These are phyloP conservation scores for Metarhizium guizhouense DNA, from an alignment of 2,329 filamentous ascomycete species.

Conservation along the genomic window DNA sequence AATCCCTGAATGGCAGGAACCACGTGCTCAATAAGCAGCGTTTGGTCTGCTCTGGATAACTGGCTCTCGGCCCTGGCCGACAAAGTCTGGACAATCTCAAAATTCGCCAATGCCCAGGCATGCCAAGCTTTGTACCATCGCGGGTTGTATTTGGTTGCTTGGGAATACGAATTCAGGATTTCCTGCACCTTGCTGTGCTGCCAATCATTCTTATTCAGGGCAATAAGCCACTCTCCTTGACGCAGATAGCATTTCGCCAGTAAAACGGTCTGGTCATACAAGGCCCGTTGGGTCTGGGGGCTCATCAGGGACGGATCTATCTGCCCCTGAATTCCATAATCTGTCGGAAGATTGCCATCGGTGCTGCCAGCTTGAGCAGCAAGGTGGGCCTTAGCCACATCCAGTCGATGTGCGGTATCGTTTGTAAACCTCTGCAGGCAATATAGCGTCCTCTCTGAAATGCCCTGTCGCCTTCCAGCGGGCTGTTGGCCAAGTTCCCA, in stretches of 20 bases:
- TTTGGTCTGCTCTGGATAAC: constrained; percentile 40
- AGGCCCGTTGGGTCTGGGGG: constrained; percentile 40
- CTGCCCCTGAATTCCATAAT: constrained; percentile 42
- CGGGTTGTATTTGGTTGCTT: constrained; percentile 88
- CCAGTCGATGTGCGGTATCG: constrained; percentile 47
- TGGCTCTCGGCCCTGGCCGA: constrained; percentile 55
- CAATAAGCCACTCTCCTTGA: constrained; percentile 77
- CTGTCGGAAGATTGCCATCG: constrained; percentile 33
- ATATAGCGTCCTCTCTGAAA: constrained; percentile 46
- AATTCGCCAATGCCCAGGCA: constrained; percentile 95
- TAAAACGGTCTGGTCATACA: constrained; percentile 57
- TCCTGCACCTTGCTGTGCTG: constrained; percentile 77
- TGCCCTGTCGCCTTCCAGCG: constrained; percentile 29
- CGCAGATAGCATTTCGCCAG: constrained; percentile 94
- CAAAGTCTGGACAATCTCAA: constrained; percentile 87
- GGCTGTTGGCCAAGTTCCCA: constrained; percentile 75
- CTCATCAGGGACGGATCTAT: constrained; percentile 36
- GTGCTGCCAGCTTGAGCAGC: constrained; percentile 33
- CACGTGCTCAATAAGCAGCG: constrained; percentile 74
- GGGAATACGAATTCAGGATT: constrained; percentile 81
- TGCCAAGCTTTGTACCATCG: constrained; percentile 99
- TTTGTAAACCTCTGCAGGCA: constrained; percentile 53
- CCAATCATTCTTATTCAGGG: constrained; percentile 82
- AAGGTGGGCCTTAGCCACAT: constrained; percentile 42
- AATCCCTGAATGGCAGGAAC: constrained; percentile 93